phyloP scores from a whole-genome alignment of 805 yeast genomes.

The Candida nitratophila region DNA sequence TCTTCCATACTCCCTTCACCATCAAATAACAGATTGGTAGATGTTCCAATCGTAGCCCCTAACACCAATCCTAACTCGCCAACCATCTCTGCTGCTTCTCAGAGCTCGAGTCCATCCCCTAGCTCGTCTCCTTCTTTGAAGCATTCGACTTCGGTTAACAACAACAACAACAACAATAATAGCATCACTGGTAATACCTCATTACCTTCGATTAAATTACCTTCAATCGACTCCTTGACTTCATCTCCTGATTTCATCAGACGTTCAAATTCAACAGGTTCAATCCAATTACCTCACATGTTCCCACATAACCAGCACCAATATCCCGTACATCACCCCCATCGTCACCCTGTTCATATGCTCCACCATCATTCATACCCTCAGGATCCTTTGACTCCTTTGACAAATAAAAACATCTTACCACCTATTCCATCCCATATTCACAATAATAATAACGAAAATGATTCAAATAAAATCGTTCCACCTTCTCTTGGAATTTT shows the following conservation, averaged over 20 bases:
- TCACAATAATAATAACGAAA: too few species aligned
- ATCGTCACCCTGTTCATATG: not conserved
- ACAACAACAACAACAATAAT: not conserved
- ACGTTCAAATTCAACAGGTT: not conserved
- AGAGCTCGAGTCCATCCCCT: slow-evolving; percentile 1
- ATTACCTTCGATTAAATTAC: slow-evolving; percentile 6
- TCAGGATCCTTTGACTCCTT: not conserved
- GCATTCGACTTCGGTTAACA: not conserved
- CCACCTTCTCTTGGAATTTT: not conserved
- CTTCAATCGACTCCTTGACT: slow-evolving; percentile 18
- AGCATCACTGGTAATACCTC: not conserved
- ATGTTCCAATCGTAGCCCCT: not conserved
- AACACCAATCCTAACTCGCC: slow-evolving; percentile 1
- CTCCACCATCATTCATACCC: slow-evolving; percentile 2
- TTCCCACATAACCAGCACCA: not conserved
- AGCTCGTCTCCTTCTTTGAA: not conserved
- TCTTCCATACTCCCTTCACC: slow-evolving; percentile 12
- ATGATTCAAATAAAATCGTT: not conserved
- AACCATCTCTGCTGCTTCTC: not conserved
- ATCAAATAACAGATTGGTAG: not conserved
- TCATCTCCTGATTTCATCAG: slow-evolving; percentile 17
- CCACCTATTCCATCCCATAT: not conserved
- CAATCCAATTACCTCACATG: not conserved
- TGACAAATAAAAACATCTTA: not conserved
- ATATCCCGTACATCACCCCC: not conserved